phyloP scores from a whole-genome alignment of 169 alveolate species.

The Theileria parva region DNA sequence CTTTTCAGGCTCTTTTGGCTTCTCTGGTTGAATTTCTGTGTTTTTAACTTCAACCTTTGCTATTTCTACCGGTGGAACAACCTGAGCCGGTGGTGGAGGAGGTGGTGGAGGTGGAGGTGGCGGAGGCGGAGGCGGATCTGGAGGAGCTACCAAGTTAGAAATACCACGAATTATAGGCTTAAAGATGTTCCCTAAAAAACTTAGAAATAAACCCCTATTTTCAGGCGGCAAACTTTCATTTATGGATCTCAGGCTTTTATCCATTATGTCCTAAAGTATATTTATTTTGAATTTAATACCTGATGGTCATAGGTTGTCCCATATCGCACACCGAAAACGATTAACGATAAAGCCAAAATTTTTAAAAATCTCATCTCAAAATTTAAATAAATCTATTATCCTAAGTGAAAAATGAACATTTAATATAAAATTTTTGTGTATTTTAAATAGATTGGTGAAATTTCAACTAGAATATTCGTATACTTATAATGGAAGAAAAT shows the following conservation, averaged over 20 bases:
- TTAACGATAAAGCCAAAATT: background rate
- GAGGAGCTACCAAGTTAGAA: conserved; percentile 10
- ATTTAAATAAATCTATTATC: background rate
- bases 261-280: background rate
- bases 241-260: background rate
- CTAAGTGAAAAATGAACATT: background rate
- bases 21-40: background rate
- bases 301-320: background rate
- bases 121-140: conserved; percentile 57
- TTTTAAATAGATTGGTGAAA: background rate
- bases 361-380: conserved; percentile 2
- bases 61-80: background rate
- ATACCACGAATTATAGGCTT: conserved; percentile 33
- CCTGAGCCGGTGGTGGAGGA: conserved; percentile 11
- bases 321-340: background rate
- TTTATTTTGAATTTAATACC: background rate
- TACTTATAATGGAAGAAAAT: background rate
- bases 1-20: background rate
- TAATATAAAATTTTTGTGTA: conserved; percentile 1
- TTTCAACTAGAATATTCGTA: background rate
- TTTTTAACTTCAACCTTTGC: conserved; percentile 12
- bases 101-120: conserved; percentile 48
- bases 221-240: conserved; percentile 37
- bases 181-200: conserved; percentile 22
- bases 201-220: conserved; percentile 24